Evolutionary conservation across 2,329 filamentous ascomycete genomes (phyloP).

Genomic region (Ophiocordyceps polyrhachis-furcata): DNA sequence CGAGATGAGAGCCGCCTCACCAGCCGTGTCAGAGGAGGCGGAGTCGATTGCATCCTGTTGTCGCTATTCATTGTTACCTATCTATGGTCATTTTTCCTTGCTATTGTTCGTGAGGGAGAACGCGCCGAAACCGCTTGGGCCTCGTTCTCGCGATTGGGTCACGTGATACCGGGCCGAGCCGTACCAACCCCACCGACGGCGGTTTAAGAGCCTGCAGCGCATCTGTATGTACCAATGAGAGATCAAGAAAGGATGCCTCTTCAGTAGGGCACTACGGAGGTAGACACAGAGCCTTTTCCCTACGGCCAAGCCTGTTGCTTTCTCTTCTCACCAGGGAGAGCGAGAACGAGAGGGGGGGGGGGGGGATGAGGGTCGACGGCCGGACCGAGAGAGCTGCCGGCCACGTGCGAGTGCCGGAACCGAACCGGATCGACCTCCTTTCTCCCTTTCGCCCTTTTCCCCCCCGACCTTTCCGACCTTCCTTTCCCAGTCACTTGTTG

Average conservation of each 20-base stretch:
- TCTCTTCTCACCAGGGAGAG: not conserved
- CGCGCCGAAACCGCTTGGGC: not conserved
- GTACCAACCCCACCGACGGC: not conserved
- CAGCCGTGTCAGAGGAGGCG: not conserved
- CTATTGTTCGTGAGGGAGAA: not conserved
- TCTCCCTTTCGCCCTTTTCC: too few relatives aligned
- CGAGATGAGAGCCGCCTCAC: not conserved
- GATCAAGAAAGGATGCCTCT: too few relatives aligned
- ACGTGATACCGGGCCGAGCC: not conserved
- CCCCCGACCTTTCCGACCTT: too few relatives aligned
- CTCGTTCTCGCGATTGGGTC: not conserved
- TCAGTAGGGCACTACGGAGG: too few relatives aligned
- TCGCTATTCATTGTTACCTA: not conserved
- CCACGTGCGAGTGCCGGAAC: not conserved
- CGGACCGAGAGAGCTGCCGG: not conserved
- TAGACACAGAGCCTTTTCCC: too few relatives aligned
- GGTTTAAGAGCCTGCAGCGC: not conserved
- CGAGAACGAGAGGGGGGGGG: too few relatives aligned
- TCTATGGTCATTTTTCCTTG: not conserved
- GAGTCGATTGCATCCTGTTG: not conserved
- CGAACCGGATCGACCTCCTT: not conserved
- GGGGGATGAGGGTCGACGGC: too few relatives aligned
- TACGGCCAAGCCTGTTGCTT: not conserved
- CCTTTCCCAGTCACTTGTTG: too few relatives aligned
- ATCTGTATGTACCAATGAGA: not conserved